Conservation (phyloP, 768 basidiomycete species). For the Tricholoma saponaceum region DNA sequence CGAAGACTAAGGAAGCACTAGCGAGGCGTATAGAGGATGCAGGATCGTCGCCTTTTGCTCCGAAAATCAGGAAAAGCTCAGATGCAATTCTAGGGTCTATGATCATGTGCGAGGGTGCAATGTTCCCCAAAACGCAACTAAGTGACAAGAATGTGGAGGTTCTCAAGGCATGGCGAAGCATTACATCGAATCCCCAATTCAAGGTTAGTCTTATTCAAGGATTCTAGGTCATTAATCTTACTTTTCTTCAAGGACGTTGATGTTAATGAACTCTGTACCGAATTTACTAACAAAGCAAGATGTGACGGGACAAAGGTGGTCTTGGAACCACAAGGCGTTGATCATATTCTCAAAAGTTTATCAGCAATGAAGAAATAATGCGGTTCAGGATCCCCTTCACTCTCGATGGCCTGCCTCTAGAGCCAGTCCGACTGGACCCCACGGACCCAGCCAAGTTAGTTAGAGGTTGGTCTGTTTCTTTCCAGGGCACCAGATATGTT, state of each 20-base stretch:
- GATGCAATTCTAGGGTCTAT: slow-evolving; percentile 45
- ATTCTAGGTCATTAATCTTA: slow-evolving; percentile 1
- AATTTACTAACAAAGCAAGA: slow-evolving; percentile 77
- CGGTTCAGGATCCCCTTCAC: not conserved
- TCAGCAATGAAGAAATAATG: slow-evolving; percentile 18
- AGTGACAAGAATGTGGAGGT: slow-evolving; percentile 76
- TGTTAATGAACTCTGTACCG: slow-evolving; percentile 72
- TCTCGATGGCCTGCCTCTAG: not conserved
- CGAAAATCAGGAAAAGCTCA: slow-evolving; percentile 39
- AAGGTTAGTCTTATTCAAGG: slow-evolving; percentile 44
- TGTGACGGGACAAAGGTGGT: slow-evolving; percentile 86
- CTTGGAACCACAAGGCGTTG: slow-evolving; percentile 53
- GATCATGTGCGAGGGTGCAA: slow-evolving; percentile 63
- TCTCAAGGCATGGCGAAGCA: slow-evolving; percentile 72
- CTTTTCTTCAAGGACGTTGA: slow-evolving; percentile 55
- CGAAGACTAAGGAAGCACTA: slow-evolving; percentile 53
- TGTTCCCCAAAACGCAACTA: slow-evolving; percentile 63
- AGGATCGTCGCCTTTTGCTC: slow-evolving; percentile 64
- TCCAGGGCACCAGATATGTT: not conserved
- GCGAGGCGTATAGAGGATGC: slow-evolving; percentile 42
- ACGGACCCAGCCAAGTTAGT: not conserved
- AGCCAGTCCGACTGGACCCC: not conserved
- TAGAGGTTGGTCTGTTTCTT: not conserved
- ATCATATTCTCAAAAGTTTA: slow-evolving; percentile 42
- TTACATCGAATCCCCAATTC: slow-evolving; percentile 71